These are phyloP conservation scores for Panaeolus cyanescens DNA, from an alignment of 768 basidiomycete genomes.

Conservation along the genomic window DNA sequence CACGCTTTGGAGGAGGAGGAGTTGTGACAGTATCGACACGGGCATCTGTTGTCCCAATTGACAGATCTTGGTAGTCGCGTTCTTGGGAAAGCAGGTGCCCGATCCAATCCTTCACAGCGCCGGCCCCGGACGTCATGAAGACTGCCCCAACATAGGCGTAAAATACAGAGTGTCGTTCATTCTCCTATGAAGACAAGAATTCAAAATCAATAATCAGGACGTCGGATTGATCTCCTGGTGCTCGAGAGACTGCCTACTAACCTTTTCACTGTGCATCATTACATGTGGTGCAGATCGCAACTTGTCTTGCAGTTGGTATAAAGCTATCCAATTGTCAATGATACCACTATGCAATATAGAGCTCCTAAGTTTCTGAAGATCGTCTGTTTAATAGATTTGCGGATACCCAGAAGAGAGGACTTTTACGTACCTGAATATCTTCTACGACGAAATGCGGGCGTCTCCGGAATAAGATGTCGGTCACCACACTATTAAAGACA, in stretches of 20 bases:
- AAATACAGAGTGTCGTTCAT: slow-evolving; percentile 57
- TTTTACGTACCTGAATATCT: slow-evolving; percentile 42
- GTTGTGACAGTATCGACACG: slow-evolving; percentile 2
- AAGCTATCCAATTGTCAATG: slow-evolving; percentile 48
- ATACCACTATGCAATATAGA: slow-evolving; percentile 42
- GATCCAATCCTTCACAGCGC: slow-evolving; percentile 59
- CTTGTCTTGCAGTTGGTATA: slow-evolving; percentile 49
- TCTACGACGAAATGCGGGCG: slow-evolving; percentile 33
- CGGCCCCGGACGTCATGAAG: slow-evolving; percentile 54
- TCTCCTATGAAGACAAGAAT: too few relatives aligned
- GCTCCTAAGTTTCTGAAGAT: slow-evolving; percentile 29
- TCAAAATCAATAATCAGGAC: too few relatives aligned
- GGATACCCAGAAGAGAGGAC: slow-evolving; percentile 23
- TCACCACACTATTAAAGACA: slow-evolving; percentile 49
- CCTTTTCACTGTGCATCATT: slow-evolving; percentile 19
- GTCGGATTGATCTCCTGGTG: slow-evolving; percentile 17
- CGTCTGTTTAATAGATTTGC: neutral
- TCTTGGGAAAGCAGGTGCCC: slow-evolving; percentile 37
- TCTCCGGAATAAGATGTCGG: slow-evolving; percentile 47
- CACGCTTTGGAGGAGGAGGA: slow-evolving; percentile 40
- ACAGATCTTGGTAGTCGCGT: slow-evolving; percentile 16
- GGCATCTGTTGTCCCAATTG: neutral
- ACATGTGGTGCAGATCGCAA: slow-evolving; percentile 29
- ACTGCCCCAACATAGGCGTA: slow-evolving; percentile 70
- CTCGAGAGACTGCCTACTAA: neutral